Conservation (phyloP, 495 filamentous ascomycete genomes). For the Hypoxylon crocopeplum region DNA sequence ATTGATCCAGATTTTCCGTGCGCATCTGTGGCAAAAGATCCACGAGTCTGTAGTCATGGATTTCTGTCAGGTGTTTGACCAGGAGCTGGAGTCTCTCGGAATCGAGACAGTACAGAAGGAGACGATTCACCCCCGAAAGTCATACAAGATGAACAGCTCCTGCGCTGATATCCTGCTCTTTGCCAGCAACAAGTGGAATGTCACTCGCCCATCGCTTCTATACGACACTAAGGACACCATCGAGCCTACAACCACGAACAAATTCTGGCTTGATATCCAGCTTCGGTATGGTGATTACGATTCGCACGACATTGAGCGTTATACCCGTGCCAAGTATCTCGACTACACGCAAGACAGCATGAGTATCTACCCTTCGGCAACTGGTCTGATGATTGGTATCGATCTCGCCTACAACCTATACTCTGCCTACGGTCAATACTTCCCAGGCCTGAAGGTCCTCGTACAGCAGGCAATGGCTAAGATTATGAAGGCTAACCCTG, state of each 20-base stretch:
- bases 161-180: slow-evolving; percentile 98
- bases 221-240: slow-evolving; percentile 98
- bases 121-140: slow-evolving; percentile 99
- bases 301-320: slow-evolving; percentile 97
- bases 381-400: slow-evolving; percentile 97
- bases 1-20: slow-evolving; percentile 98
- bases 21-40: slow-evolving; percentile 99
- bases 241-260: slow-evolving; percentile 94
- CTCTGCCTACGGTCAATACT: slow-evolving; percentile 97
- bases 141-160: slow-evolving; percentile 99
- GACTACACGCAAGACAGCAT: slow-evolving; percentile 99
- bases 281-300: slow-evolving; percentile 99
- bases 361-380: slow-evolving; percentile 98
- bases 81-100: slow-evolving; percentile 93
- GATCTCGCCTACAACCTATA: slow-evolving; percentile 98
- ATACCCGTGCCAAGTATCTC: slow-evolving; percentile 96
- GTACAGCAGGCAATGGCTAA: slow-evolving; percentile 99
- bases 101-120: slow-evolving; percentile 99
- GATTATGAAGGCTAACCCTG: slow-evolving; percentile 99
- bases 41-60: slow-evolving; percentile 99
- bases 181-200: slow-evolving; percentile 98
- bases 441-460: slow-evolving; percentile 96
- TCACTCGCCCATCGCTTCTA: slow-evolving; percentile 88
- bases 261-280: slow-evolving; percentile 99
- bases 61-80: slow-evolving; percentile 98